Base-by-base conservation (phyloP, 495 filamentous ascomycete genomes). In the Clohesyomyces aquaticus region DNA sequence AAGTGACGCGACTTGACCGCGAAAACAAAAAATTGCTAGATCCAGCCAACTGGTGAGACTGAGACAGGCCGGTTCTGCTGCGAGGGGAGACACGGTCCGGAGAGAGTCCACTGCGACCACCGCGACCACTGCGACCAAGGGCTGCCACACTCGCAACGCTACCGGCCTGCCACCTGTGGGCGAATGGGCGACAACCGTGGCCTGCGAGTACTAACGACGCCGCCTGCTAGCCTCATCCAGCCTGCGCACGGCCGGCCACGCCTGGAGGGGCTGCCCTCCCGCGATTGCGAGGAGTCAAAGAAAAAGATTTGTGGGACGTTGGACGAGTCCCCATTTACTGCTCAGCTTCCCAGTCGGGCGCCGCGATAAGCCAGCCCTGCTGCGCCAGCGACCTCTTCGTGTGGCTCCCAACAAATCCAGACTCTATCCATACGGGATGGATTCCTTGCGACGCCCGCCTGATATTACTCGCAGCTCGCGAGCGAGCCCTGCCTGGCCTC, bases 1-100 rank as follows among this genome's bases (percentile, higher is more conserved):
- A 59, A 26, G 10, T 43, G 63, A 60, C 55, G 63, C 55, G 61
- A 28, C 59, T 55, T 60, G 57, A 60, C 57, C 28, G 42, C 43
- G 56, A 45, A 38, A 27, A 28, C 21, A 53, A 53, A 53, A n/a
- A 53, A 32, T 27, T 25, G 42, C 48, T 16, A 26, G 25, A 43
- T n/a, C n/a, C n/a, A n/a, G n/a, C n/a, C n/a, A n/a, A n/a, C n/a
- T n/a, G n/a, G n/a, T n/a, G n/a, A n/a, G n/a, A n/a, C n/a, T n/a
- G n/a, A n/a, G n/a, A n/a, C n/a, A n/a, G n/a, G n/a, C n/a, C n/a
- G n/a, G n/a, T n/a, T n/a, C n/a, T n/a, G n/a, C n/a, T n/a, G n/a
- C n/a, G n/a, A n/a, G 29, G 19, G 29, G 42, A 23, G 43, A 60
- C 50, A 47, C 26, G 46, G 26, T 49, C 45, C 57, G 55, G 21